Evolutionary conservation across 2,329 filamentous ascomycete genomes (phyloP), one percentile per base, ranked within the genome.

Genomic region (Clarireedia paspali): DNA sequence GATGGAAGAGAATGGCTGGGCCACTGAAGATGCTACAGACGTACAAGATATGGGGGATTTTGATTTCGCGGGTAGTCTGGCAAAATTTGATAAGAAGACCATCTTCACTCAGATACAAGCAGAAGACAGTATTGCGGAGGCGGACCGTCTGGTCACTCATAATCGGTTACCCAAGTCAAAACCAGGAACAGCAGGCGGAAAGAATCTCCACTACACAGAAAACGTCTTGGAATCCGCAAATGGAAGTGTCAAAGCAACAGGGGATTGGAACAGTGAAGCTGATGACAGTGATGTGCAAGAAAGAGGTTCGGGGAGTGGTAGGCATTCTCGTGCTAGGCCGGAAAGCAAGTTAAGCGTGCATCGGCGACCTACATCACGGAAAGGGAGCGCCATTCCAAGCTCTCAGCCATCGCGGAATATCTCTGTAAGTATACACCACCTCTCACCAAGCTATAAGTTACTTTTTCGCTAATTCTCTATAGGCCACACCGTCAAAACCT

Each of bases 31-130:
- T 67, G 91, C 92, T 23, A 96, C 90, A 0, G 94, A 97, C 68
- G 89, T 94, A 23, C 89, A 92, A 72, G 92, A 95, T 68, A 82
- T 94, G 77, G 89, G 88, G 10, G 94, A 97, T 59, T 97, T 97
- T 65, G 92, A 97, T 70, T 97, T 97, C 66, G 85, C 89, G 64
- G 85, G 84, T 54, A 91, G 91, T 62, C 77, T 97, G 34, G 91
- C 89, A 47, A 95, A 96, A 67, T 97, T 97, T 65, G 91, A 97
- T 75, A 97, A 97, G 74, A 83, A 87, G 55, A 85, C 85, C 1
- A 83, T 97, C 7, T 99, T 99, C 68, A 88, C 92, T 62, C 87
- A 96, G 71, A 94, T 97, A 71, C 81, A 89, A 58, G 89, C 88
- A 62, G 89, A 95, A 56, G 92, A 97, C 65, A 85, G 83, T 30